Conservation (phyloP, 768 basidiomycete species). For the Pisolithus tinctorius region DNA sequence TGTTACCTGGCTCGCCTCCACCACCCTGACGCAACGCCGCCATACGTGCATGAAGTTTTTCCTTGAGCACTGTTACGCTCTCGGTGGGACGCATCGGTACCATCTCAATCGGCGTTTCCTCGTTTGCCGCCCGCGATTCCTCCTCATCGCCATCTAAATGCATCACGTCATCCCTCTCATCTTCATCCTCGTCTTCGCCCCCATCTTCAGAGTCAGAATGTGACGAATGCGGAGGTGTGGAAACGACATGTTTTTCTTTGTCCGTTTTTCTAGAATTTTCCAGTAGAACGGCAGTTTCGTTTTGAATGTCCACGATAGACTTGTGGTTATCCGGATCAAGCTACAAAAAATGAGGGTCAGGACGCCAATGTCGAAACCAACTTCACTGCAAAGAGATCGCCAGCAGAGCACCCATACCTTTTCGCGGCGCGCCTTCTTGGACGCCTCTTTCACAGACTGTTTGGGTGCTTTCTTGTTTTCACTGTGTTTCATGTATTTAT, state of each 20-base stretch:
- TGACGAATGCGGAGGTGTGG: conserved; percentile 5
- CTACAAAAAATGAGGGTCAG: conserved; percentile 33
- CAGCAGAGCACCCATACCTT: conserved; percentile 46
- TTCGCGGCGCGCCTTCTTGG: conserved; percentile 81
- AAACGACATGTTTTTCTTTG: conserved; percentile 47
- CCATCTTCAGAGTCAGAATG: conserved; percentile 24
- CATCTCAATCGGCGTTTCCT: conserved; percentile 23
- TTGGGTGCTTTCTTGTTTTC: conserved; percentile 80
- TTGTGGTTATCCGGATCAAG: conserved; percentile 92
- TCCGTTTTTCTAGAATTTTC: conserved; percentile 17
- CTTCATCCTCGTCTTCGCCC: conserved; percentile 15
- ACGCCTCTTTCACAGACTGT: conserved; percentile 82
- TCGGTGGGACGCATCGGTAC: conserved; percentile 61
- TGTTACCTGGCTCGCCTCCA: conserved; percentile 46
- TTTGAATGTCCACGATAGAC: conserved; percentile 65
- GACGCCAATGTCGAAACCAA: not conserved
- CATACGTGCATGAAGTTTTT: conserved; percentile 73
- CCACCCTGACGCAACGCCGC: conserved; percentile 52
- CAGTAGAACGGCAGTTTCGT: conserved; percentile 36
- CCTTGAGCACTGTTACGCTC: conserved; percentile 58
- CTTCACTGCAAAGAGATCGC: not conserved
- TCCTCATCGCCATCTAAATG: conserved; percentile 27
- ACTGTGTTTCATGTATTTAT: conserved; percentile 81
- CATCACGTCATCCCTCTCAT: conserved; percentile 19
- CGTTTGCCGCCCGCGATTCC: conserved; percentile 22